phyloP scores from a whole-genome alignment of 305 asterid genomes.

The Fraxinus paxiana region DNA sequence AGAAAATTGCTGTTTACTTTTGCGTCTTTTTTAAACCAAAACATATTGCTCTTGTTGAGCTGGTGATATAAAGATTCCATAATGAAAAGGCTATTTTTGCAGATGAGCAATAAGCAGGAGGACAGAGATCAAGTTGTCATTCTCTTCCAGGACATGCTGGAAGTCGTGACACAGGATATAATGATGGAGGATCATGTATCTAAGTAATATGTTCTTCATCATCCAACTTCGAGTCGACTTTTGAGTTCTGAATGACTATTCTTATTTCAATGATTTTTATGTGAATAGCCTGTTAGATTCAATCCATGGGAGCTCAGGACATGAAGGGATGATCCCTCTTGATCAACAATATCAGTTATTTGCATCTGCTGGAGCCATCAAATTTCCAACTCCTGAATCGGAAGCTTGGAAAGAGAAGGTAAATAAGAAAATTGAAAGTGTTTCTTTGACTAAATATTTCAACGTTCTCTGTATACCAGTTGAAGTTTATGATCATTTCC shows the following conservation, averaged over 20 bases:
- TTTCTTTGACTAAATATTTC: not conserved
- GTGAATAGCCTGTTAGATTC: conserved; percentile 75
- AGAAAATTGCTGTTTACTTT: conserved; percentile 1
- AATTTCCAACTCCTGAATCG: conserved; percentile 80
- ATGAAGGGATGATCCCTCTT: conserved; percentile 78
- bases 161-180: conserved; percentile 90
- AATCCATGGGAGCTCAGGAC: conserved; percentile 73
- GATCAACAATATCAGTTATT: conserved; percentile 94
- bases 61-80: conserved; percentile 19
- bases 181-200: conserved; percentile 91
- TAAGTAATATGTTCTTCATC: conserved; percentile 45
- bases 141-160: conserved; percentile 99
- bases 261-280: conserved; percentile 24
- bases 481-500: conserved; percentile 15
- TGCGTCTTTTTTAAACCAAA: not conserved
- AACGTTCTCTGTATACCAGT: conserved; percentile 14
- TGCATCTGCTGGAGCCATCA: conserved; percentile 98
- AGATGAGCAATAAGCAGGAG: conserved; percentile 84
- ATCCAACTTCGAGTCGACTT: conserved; percentile 11
- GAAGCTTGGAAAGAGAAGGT: conserved; percentile 99
- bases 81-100: conserved; percentile 32
- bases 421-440: conserved; percentile 14
- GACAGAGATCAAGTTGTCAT: conserved; percentile 97
- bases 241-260: conserved; percentile 21
- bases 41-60: conserved; percentile 9